phyloP scores from a whole-genome alignment of 208 protist species.

The Wallacemonas sp. region DNA sequence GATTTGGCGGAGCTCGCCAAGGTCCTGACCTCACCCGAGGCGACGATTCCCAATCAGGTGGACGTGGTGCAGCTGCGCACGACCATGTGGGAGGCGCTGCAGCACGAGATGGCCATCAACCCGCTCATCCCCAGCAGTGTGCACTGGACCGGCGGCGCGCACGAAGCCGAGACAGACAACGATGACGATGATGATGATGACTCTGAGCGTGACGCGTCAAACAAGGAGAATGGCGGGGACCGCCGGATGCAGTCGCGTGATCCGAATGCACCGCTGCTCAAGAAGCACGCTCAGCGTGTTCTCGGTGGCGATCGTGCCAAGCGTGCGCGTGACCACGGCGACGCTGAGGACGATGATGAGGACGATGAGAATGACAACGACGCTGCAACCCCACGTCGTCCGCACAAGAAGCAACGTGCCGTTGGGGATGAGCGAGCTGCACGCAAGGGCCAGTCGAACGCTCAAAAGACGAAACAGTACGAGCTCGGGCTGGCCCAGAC shows the following conservation, averaged over 20 bases:
- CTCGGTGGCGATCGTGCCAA: background rate
- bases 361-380: background rate
- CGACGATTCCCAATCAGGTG: slow-evolving; percentile 76
- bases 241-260: background rate
- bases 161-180: slow-evolving; percentile 3
- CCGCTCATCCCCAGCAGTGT: slow-evolving; percentile 12
- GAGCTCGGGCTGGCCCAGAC: slow-evolving; percentile 6
- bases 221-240: slow-evolving; percentile 2
- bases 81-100: slow-evolving; percentile 78
- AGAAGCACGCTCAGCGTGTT: slow-evolving; percentile 7
- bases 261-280: slow-evolving; percentile 10
- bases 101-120: slow-evolving; percentile 34
- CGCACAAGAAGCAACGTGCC: background rate
- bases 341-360: background rate
- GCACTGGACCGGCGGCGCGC: slow-evolving; percentile 23
- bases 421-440: background rate
- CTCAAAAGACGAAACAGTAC: background rate
- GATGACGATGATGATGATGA: slow-evolving; percentile 15
- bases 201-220: too few relatives aligned
- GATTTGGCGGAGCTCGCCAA: slow-evolving; percentile 42
- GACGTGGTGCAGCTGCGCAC: slow-evolving; percentile 80
- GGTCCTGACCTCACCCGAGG: slow-evolving; percentile 64
- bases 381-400: slow-evolving; percentile 1
- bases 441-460: slow-evolving; percentile 9
- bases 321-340: background rate